Evolutionary conservation across 2,329 filamentous ascomycete species (phyloP).

Genomic region (Talaromyces rugulosus): DNA sequence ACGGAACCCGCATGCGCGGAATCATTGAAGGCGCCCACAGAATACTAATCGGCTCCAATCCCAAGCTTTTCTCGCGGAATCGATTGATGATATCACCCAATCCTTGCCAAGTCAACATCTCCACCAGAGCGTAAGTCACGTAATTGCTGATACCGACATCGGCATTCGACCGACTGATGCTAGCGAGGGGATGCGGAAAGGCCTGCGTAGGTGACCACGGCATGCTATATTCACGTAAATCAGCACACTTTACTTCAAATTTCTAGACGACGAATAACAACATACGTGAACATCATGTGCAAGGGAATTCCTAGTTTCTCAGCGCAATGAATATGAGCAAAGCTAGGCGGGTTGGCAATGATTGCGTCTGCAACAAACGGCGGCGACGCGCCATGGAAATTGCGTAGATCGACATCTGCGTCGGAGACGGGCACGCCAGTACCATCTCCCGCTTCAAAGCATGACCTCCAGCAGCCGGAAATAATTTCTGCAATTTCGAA

Average conservation of each 20-base stretch:
- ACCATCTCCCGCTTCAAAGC: constrained; percentile 73
- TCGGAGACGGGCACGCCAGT: constrained; percentile 23
- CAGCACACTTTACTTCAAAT: constrained; percentile 4
- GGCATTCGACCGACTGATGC: constrained; percentile 71
- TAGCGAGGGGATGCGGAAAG: constrained; percentile 82
- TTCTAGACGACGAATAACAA: constrained; percentile 16
- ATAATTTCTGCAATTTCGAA: constrained; percentile 74
- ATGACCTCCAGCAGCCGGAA: constrained; percentile 82
- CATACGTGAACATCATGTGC: constrained; percentile 84
- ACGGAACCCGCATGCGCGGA: constrained; percentile 66
- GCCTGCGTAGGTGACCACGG: constrained; percentile 82
- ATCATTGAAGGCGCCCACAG: constrained; percentile 69
- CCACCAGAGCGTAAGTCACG: constrained; percentile 76
- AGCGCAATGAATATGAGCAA: constrained; percentile 75
- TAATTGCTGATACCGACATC: constrained; percentile 77
- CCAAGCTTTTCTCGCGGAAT: constrained; percentile 70
- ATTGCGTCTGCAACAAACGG: constrained; percentile 88
- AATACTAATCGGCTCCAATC: constrained; percentile 71
- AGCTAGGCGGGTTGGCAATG: constrained; percentile 76
- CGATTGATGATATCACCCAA: constrained; percentile 87
- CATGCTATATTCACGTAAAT: constrained; percentile 54
- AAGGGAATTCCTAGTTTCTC: constrained; percentile 73
- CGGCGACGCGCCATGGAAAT: constrained; percentile 14
- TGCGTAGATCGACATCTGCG: constrained; percentile 42
- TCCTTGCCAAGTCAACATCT: constrained; percentile 92